Base-by-base conservation (phyloP, 2,329 filamentous ascomycete genomes). In the Corniculantispora saksenae region DNA sequence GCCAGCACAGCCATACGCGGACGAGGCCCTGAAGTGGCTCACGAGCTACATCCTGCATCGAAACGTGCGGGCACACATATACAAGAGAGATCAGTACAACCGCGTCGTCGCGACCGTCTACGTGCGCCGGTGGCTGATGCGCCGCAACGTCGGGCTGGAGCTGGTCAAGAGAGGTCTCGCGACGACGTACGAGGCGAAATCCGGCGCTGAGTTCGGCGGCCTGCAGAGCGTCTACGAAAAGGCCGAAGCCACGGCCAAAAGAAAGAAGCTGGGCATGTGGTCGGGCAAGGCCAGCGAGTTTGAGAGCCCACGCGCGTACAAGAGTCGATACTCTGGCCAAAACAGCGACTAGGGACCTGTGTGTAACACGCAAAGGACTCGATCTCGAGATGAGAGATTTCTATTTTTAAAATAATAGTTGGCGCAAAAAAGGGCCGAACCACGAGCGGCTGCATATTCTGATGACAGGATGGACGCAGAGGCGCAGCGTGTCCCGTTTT, bases 111-210 rank as follows among this genome's bases (percentile, higher is more conserved):
- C 90, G 19, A 95, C 92, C 0, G 94, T 94, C 0, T 92, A 87
- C 72, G 86, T 94, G 38, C 86, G 92, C 56, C 85, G 83, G 64
- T 85, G 88, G 71, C 77, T 92, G 12, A 83, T 92, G 66, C 88
- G 88, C 70, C 86, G 85, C 65, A 94, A 99, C 76, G 91, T 99
- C 6, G 93, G 94, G 3, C 80, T 94, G 67, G 91, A 96, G 76
- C 96, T 99, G 94, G 79, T 99, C 67, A 91, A 88, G 79, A 84
- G 81, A 25, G 95, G 95, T 0, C 79, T 96, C 68, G 95, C 94
- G 48, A 97, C 93, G 2, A 90, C 95, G 3, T 99, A 98, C 75
- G 95, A 98, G 79, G 94, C 93, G 32, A 98, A 97, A 78, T 86
- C 83, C 6, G 95, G 94, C 3, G 90, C 87, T 23, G 95, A 98